Evolutionary conservation across 2,329 filamentous ascomycete genomes (phyloP).

Genomic region (Aspergillus pseudoviridinutans): DNA sequence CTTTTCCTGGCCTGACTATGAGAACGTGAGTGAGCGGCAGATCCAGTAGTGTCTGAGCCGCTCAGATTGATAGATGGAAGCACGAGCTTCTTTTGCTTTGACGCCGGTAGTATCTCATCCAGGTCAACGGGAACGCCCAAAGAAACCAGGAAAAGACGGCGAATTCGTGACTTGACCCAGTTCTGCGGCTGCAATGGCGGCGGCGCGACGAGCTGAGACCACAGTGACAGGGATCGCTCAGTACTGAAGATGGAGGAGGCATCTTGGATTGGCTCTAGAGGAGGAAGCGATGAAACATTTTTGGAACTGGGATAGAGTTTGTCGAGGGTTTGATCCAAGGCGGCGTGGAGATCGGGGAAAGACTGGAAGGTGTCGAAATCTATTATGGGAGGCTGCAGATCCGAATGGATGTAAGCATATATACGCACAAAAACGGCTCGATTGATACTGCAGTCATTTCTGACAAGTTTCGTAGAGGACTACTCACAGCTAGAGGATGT

Average conservation of each 20-base stretch:
- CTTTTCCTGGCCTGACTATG: constrained; percentile 31
- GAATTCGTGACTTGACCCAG: constrained; percentile 94
- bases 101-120: constrained; percentile 93
- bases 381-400: constrained; percentile 34
- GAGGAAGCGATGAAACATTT: constrained; percentile 30
- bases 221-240: constrained; percentile 81
- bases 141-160: constrained; percentile 90
- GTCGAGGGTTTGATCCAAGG: constrained; percentile 39
- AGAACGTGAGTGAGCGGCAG: constrained; percentile 49
- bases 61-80: constrained; percentile 70
- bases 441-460: background rate
- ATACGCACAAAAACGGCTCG: background rate
- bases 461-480: background rate
- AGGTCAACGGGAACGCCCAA: constrained; percentile 93
- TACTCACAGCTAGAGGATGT: constrained; percentile 45
- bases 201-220: constrained; percentile 93
- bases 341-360: constrained; percentile 38
- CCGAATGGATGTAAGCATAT: constrained; percentile 2
- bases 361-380: constrained; percentile 54
- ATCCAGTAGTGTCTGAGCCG: constrained; percentile 52
- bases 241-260: constrained; percentile 68
- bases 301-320: constrained; percentile 42
- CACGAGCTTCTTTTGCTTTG: constrained; percentile 96
- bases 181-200: constrained; percentile 93
- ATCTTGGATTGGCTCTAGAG: constrained; percentile 39